Conservation (phyloP, 495 filamentous ascomycete genomes). For the Chaetomidium leptoderma region DNA sequence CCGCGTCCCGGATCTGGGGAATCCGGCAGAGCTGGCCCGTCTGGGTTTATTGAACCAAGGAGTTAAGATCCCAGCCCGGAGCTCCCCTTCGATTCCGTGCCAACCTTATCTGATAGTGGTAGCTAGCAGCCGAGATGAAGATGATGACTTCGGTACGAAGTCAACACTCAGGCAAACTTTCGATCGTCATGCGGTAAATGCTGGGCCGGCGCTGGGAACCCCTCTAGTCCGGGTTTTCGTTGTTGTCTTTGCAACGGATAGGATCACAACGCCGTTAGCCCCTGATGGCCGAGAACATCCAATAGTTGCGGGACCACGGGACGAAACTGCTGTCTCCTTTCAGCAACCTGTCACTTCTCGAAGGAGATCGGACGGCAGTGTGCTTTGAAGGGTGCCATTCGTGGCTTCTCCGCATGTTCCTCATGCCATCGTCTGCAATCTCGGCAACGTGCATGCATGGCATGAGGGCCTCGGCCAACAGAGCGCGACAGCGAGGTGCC, state of each 20-base stretch:
- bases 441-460: constrained; percentile 19
- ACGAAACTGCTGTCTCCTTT: background rate
- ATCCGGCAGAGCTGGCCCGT: constrained; percentile 22
- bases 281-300: background rate
- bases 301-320: background rate
- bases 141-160: constrained; percentile 7
- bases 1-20: constrained; percentile 24
- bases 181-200: constrained; percentile 5
- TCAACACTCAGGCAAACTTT: constrained; percentile 11
- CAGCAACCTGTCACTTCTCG: background rate
- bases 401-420: constrained; percentile 11
- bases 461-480: constrained; percentile 7
- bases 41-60: constrained; percentile 8
- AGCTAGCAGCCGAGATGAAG: constrained; percentile 2
- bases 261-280: background rate
- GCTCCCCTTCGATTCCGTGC: constrained; percentile 21
- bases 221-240: background rate
- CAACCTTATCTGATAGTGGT: constrained; percentile 19
- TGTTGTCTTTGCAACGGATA: background rate
- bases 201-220: background rate
- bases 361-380: background rate
- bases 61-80: constrained; percentile 23
- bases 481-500: background rate
- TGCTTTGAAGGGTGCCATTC: too few relatives aligned
- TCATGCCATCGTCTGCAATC: constrained; percentile 13